Evolutionary conservation across 129 eudicot genomes (phyloP).

Genomic region (Cynara cardunculus): DNA sequence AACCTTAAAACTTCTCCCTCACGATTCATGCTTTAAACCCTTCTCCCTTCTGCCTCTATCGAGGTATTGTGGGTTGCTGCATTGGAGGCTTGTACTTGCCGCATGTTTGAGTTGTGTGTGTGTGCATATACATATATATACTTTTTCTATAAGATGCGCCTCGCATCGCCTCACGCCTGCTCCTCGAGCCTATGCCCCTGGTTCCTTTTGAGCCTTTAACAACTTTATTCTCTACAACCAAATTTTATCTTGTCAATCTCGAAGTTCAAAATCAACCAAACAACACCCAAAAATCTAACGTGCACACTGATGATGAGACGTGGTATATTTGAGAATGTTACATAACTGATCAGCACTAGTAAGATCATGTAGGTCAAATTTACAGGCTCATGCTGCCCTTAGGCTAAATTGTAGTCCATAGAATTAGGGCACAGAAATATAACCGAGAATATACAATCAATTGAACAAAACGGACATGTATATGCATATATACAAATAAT

Average conservation of each 20-base stretch:
- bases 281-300: neutral
- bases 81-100: too few species aligned
- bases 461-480: neutral
- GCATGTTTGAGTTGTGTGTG: too few species aligned
- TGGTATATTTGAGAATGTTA: neutral
- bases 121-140: too few species aligned
- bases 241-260: neutral
- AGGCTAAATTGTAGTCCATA: neutral
- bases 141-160: too few species aligned
- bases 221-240: neutral
- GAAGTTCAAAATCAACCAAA: neutral
- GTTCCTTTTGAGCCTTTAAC: too few species aligned
- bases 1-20: too few species aligned
- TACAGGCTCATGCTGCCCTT: neutral
- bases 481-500: constrained; percentile 1
- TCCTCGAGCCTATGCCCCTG: too few species aligned
- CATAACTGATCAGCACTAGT: neutral
- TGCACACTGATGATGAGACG: neutral
- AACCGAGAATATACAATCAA: neutral
- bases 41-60: too few species aligned
- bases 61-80: too few species aligned
- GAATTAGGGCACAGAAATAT: constrained; percentile 8
- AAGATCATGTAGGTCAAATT: neutral
- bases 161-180: too few species aligned
- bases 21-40: too few species aligned